A percentile compares a stretch with the other conserved stretches of the same genome.
Conservation (phyloP, 768 basidiomycete species). For the Macrolepiota albuminosa region DNA sequence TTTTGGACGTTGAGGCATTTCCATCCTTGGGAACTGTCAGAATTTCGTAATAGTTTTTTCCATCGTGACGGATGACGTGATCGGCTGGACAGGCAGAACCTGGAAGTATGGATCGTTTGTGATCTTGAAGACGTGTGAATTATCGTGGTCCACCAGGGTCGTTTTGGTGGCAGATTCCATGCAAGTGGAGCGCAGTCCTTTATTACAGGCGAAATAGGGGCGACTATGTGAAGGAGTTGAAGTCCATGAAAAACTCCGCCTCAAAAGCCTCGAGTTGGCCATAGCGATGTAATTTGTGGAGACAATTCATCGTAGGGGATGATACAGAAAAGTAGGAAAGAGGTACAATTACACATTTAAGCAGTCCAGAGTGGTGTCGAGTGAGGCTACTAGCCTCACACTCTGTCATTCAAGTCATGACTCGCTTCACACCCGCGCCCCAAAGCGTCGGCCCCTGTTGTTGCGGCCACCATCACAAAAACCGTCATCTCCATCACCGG, state of each 20-base stretch:
- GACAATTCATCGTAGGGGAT: background rate
- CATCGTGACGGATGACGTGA: background rate
- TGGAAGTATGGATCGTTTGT: background rate
- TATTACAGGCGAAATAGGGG: background rate
- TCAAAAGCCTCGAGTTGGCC: background rate
- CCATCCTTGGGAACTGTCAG: background rate
- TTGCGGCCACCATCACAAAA: constrained; percentile 7
- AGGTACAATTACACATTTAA: background rate
- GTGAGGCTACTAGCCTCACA: background rate
- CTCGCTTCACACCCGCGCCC: background rate
- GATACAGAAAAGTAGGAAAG: background rate
- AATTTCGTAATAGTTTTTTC: background rate
- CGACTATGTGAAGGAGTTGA: background rate
- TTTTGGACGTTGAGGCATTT: background rate
- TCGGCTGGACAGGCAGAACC: background rate
- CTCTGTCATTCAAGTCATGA: no score
- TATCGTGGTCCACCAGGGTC: background rate
- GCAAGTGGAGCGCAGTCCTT: background rate
- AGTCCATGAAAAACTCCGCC: background rate
- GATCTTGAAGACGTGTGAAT: background rate
- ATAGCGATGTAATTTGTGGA: background rate
- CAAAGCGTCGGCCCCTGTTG: background rate
- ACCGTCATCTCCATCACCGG: constrained; percentile 1
- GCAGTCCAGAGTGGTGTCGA: background rate
- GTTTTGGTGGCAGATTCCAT: background rate